A percentile compares a stretch with the other conserved stretches of the same genome.
phyloP scores from a whole-genome alignment of 306 rosid species.

The Cicer arietinum region DNA sequence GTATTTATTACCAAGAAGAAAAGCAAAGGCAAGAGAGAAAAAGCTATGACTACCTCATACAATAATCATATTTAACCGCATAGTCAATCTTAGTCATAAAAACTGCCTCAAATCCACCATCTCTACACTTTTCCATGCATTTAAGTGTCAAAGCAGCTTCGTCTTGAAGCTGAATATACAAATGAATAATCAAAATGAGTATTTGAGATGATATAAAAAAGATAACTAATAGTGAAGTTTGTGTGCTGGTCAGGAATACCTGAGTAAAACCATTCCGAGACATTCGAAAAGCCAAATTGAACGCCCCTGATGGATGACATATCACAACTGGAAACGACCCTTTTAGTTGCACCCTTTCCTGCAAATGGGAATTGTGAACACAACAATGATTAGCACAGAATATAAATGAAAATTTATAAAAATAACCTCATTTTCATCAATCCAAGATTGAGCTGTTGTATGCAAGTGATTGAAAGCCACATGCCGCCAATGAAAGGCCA shows the following conservation, averaged over 20 bases:
- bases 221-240: constrained; percentile 18
- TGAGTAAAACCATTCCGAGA: constrained; percentile 66
- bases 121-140: constrained; percentile 76
- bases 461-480: constrained; percentile 15
- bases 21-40: constrained; percentile 12
- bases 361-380: constrained; percentile 47
- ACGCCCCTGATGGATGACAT: constrained; percentile 59
- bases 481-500: constrained; percentile 22
- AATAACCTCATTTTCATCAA: neutral
- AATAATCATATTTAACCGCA: constrained; percentile 81
- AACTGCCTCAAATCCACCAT: constrained; percentile 86
- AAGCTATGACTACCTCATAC: constrained; percentile 63
- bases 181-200: constrained; percentile 25
- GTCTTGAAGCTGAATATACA: constrained; percentile 69
- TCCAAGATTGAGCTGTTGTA: neutral
- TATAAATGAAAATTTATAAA: neutral
- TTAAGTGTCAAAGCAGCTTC: constrained; percentile 74
- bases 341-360: constrained; percentile 72
- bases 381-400: constrained; percentile 22
- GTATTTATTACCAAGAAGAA: constrained; percentile 28
- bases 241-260: constrained; percentile 54
- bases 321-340: constrained; percentile 77
- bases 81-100: constrained; percentile 85
- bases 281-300: constrained; percentile 81
- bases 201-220: neutral